Conservation (phyloP, 2,329 filamentous ascomycete genomes). For the Blumeria graminis region DNA sequence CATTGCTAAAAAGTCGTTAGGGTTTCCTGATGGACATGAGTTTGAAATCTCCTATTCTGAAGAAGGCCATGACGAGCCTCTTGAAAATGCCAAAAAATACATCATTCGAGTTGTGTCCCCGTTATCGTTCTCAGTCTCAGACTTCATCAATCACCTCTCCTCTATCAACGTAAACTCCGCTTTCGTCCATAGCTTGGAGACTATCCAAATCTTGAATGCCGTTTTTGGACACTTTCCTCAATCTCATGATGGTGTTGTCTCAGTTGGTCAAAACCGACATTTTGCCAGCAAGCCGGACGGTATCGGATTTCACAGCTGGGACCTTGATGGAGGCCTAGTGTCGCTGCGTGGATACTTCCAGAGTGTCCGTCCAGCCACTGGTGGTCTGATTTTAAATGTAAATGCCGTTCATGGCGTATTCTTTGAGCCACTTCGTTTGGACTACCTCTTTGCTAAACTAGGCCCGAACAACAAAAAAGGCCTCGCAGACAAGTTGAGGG, state of each 20-base stretch:
- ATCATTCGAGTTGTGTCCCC: background rate
- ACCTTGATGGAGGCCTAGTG: conserved; percentile 2
- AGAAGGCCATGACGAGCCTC: conserved; percentile 2
- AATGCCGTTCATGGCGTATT: conserved; percentile 1
- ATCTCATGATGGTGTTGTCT: background rate
- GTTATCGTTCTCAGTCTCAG: background rate
- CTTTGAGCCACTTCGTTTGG: conserved; percentile 1
- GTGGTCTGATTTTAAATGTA: conserved; percentile 1
- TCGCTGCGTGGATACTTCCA: conserved; percentile 2
- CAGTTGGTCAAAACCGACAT: conserved; percentile 1
- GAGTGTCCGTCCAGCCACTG: conserved; percentile 1
- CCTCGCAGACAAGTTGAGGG: conserved; percentile 1
- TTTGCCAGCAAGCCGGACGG: conserved; percentile 5
- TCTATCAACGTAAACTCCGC: background rate
- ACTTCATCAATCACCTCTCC: background rate
- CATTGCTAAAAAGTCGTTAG: background rate
- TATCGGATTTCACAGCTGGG: background rate
- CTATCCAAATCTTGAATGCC: conserved; percentile 2
- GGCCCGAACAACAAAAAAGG: background rate
- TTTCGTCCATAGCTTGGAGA: conserved; percentile 1
- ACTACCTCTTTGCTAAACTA: background rate
- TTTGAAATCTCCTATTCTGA: conserved; percentile 1
- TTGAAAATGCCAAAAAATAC: background rate
- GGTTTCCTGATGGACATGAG: background rate
- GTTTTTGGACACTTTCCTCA: conserved; percentile 3